These are phyloP conservation scores for Pythium rhizo-oryzae DNA, from an alignment of 352 stramenopile species.

Conservation along the genomic window DNA sequence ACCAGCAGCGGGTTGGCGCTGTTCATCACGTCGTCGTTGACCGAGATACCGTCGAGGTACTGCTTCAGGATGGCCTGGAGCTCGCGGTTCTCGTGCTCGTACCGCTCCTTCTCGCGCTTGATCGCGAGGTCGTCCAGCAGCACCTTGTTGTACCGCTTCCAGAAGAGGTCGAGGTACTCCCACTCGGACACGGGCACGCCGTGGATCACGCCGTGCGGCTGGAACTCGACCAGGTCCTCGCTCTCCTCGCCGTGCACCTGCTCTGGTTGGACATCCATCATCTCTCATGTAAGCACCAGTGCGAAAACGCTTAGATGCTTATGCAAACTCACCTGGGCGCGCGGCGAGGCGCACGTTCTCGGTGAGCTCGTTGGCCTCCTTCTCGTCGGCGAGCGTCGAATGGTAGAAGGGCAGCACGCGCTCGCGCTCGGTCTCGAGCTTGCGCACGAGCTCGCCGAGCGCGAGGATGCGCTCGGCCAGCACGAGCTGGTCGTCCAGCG, in stretches of 20 bases:
- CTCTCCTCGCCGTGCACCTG: conserved; percentile 47
- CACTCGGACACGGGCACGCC: conserved; percentile 66
- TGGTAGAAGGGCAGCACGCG: conserved; percentile 90
- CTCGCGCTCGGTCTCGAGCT: conserved; percentile 92
- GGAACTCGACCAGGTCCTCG: conserved; percentile 55
- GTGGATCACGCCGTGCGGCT: conserved; percentile 61
- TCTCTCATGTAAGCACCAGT: too few relatives aligned
- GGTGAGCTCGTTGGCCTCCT: conserved; percentile 61
- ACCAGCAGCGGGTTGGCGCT: conserved; percentile 92
- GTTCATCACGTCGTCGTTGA: conserved; percentile 92
- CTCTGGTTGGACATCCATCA: conserved; percentile 11
- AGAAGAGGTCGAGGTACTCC: conserved; percentile 92
- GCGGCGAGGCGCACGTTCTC: conserved; percentile 61
- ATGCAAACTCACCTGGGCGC: conserved; percentile 31
- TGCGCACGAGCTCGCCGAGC: conserved; percentile 89
- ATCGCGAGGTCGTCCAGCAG: conserved; percentile 92
- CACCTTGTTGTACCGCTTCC: conserved; percentile 96
- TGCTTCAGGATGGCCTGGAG: conserved; percentile 91
- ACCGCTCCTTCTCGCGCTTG: conserved; percentile 81
- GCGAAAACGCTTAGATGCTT: too few relatives aligned
- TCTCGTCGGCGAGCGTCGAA: conserved; percentile 59
- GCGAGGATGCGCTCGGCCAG: conserved; percentile 88
- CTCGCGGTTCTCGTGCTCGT: conserved; percentile 90
- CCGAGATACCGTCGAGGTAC: conserved; percentile 93
- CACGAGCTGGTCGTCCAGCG: conserved; percentile 64